These are phyloP conservation scores for Cercospora sp. DNA, from an alignment of 2,329 filamentous ascomycete genomes.

Conservation along the genomic window DNA sequence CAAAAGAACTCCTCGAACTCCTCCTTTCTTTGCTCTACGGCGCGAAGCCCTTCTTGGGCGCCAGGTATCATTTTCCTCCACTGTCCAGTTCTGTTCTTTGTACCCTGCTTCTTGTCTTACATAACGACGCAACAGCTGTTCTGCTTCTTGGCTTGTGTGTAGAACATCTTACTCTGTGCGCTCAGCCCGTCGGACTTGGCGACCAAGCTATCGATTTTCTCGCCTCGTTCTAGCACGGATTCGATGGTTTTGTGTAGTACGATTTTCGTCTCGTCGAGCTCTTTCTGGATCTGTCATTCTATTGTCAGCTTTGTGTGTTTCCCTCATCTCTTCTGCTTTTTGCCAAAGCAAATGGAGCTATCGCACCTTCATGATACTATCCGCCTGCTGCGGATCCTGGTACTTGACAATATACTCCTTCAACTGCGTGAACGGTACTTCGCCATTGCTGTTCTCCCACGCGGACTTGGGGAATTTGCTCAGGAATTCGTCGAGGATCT, in stretches of 20 bases:
- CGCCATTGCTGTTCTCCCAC: slow-evolving; percentile 56
- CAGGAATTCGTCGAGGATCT: slow-evolving; percentile 85
- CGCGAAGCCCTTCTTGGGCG: background rate
- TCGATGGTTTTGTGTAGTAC: slow-evolving; percentile 96
- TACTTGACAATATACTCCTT: slow-evolving; percentile 77
- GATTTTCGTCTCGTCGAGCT: slow-evolving; percentile 96
- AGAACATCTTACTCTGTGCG: slow-evolving; percentile 96
- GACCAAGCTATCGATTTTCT: slow-evolving; percentile 94
- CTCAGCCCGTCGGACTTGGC: slow-evolving; percentile 90
- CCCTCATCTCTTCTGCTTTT: background rate
- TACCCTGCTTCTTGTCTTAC: slow-evolving; percentile 37
- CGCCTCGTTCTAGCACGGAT: slow-evolving; percentile 82
- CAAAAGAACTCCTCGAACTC: background rate
- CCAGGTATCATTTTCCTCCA: background rate
- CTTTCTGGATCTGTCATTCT: slow-evolving; percentile 73
- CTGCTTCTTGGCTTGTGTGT: slow-evolving; percentile 68
- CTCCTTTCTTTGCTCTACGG: background rate
- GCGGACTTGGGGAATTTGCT: slow-evolving; percentile 69
- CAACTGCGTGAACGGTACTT: slow-evolving; percentile 66
- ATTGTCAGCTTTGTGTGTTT: slow-evolving; percentile 50
- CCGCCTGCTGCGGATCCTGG: slow-evolving; percentile 84
- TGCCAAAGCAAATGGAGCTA: background rate
- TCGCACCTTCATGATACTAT: slow-evolving; percentile 65
- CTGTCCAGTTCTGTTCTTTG: background rate
- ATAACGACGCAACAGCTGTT: slow-evolving; percentile 61